A percentile compares a stretch with the other conserved stretches of the same genome.
Evolutionary conservation across 139 green algal species (phyloP).

Genomic region (Coccomyxa sp.): DNA sequence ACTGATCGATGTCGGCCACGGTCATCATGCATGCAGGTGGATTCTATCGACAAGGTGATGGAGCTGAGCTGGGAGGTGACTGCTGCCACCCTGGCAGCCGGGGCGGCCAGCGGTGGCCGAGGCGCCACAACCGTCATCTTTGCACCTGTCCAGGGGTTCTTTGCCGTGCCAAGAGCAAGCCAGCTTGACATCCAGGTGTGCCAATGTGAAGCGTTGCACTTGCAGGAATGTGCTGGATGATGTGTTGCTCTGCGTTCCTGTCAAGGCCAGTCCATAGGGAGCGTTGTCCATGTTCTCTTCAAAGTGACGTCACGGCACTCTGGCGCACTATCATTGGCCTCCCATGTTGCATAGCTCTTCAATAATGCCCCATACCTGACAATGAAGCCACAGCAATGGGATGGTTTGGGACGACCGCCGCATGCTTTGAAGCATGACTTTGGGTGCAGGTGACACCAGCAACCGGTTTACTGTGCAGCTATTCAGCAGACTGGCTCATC

Average conservation of each 20-base stretch:
- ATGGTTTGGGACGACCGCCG: background rate
- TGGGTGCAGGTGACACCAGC: background rate
- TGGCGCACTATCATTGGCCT: background rate
- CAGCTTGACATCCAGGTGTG: background rate
- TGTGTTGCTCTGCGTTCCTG: too few relatives aligned
- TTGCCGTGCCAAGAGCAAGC: background rate
- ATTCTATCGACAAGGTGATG: background rate
- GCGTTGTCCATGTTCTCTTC: too few relatives aligned
- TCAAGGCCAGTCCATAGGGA: too few relatives aligned
- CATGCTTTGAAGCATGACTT: background rate
- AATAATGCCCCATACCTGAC: too few relatives aligned
- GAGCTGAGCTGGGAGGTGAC: background rate
- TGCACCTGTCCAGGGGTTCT: background rate
- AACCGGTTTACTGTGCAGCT: background rate
- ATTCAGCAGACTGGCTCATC: background rate
- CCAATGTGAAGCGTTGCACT: background rate
- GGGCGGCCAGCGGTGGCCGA: too few relatives aligned
- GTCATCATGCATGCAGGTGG: too few relatives aligned
- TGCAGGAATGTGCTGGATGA: background rate
- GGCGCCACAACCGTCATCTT: background rate
- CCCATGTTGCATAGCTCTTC: background rate
- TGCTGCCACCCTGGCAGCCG: background rate
- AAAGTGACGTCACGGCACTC: background rate
- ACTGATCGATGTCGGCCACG: background rate
- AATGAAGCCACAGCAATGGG: background rate